phyloP scores from a whole-genome alignment of 371 early-diverging fungal genomes.

The Circinella umbellata region DNA sequence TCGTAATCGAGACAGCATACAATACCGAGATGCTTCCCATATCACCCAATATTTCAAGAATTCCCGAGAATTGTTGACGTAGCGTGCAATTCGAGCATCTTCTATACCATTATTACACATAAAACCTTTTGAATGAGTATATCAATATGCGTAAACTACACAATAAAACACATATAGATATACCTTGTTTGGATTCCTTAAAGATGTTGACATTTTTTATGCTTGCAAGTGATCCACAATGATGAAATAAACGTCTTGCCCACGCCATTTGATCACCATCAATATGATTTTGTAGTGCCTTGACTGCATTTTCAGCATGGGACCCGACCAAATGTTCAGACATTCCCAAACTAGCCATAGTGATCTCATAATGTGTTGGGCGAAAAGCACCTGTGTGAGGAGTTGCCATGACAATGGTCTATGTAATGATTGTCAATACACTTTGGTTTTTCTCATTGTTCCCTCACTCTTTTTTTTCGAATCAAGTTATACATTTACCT shows the following conservation, averaged over 20 bases:
- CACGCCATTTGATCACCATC: constrained; percentile 24
- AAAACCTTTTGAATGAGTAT: background rate
- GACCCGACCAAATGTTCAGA: constrained; percentile 29
- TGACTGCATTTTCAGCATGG: constrained; percentile 8
- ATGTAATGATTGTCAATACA: background rate
- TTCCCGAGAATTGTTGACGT: constrained; percentile 34
- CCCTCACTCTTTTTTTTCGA: too few relatives aligned
- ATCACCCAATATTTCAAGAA: constrained; percentile 72
- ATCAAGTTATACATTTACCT: constrained; percentile 6
- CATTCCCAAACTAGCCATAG: constrained; percentile 45
- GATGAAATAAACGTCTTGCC: constrained; percentile 41
- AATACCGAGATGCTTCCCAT: constrained; percentile 82
- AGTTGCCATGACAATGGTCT: constrained; percentile 42
- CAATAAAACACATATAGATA: background rate
- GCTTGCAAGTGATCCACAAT: constrained; percentile 37
- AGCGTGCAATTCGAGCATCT: constrained; percentile 10
- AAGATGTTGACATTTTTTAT: constrained; percentile 25
- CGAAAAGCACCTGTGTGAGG: constrained; percentile 54
- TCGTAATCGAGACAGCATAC: constrained; percentile 70
- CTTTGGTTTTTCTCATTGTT: too few relatives aligned
- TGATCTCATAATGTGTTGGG: constrained; percentile 51
- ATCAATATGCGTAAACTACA: too few relatives aligned
- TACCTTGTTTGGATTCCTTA: constrained; percentile 30
- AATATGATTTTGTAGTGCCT: background rate
- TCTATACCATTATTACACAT: background rate